A percentile compares a stretch with the other conserved stretches of the same genome.
Evolutionary conservation across 768 basidiomycete genomes (phyloP).

Genomic region (Suillus decipiens): DNA sequence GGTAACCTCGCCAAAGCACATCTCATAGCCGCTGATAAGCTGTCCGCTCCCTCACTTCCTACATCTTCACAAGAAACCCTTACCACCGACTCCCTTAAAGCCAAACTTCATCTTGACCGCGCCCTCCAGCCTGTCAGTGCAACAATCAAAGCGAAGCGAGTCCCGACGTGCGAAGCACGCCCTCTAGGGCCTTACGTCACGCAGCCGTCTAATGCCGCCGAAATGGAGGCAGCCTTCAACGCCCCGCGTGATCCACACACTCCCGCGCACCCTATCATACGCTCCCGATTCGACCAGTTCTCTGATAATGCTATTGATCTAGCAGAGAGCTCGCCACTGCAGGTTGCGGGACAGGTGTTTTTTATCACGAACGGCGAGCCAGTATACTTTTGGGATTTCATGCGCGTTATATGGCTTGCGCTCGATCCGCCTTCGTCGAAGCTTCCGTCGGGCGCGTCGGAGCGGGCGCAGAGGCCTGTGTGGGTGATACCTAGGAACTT

Average conservation of each 20-base stretch:
- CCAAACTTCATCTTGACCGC: constrained; percentile 41
- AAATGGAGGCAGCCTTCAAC: constrained; percentile 59
- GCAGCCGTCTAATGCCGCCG: constrained; percentile 56
- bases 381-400: constrained; percentile 94
- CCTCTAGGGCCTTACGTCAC: constrained; percentile 82
- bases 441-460: constrained; percentile 45
- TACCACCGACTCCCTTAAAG: constrained; percentile 27
- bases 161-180: constrained; percentile 79
- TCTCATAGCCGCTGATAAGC: constrained; percentile 88
- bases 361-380: constrained; percentile 99
- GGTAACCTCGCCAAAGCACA: constrained; percentile 95
- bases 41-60: constrained; percentile 54
- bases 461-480: constrained; percentile 34
- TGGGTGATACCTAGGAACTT: constrained; percentile 60
- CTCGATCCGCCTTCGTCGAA: constrained; percentile 50
- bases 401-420: constrained; percentile 74
- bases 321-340: constrained; percentile 55
- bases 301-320: constrained; percentile 57
- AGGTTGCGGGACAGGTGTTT: constrained; percentile 91
- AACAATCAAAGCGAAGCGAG: constrained; percentile 62
- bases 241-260: constrained; percentile 39
- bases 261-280: constrained; percentile 55
- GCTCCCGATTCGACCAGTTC: constrained; percentile 83
- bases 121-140: constrained; percentile 63
- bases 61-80: constrained; percentile 31